These are phyloP conservation scores for Striga hermonthica DNA, from an alignment of 305 asterid genomes.

Conservation along the genomic window DNA sequence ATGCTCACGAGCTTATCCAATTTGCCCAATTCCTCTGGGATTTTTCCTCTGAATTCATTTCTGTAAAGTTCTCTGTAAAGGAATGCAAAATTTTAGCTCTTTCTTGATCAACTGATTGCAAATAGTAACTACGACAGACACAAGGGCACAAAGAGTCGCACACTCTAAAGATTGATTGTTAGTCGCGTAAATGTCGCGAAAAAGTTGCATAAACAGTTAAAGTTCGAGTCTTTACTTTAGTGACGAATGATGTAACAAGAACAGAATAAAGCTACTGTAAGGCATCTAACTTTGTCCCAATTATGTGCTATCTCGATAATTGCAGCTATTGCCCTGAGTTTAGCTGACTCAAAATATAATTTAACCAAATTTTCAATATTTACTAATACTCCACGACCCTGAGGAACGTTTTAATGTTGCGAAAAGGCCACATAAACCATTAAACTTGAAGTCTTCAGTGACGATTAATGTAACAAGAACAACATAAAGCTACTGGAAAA, in stretches of 20 bases:
- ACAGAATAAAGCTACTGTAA: constrained; percentile 20
- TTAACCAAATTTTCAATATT: too few species aligned
- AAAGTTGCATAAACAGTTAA: background rate
- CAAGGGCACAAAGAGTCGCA: background rate
- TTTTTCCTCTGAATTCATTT: constrained; percentile 54
- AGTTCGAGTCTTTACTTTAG: constrained; percentile 26
- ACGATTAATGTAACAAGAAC: constrained; percentile 23
- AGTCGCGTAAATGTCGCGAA: constrained; percentile 6
- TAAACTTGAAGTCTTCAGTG: constrained; percentile 22
- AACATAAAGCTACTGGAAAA: constrained; percentile 21
- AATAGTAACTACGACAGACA: background rate
- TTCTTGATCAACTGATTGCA: constrained; percentile 3
- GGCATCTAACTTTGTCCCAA: background rate
- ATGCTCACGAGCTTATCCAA: constrained; percentile 64
- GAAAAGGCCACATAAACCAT: background rate
- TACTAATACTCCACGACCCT: background rate
- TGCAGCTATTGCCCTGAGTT: background rate
- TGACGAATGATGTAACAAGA: constrained; percentile 23
- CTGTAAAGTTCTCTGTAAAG: constrained; percentile 69
- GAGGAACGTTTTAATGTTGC: background rate
- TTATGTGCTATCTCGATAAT: too few species aligned
- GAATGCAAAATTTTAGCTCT: constrained; percentile 20
- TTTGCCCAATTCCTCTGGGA: constrained; percentile 67
- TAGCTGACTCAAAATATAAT: too few species aligned
- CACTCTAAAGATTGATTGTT: background rate